phyloP scores from a whole-genome alignment of 2,329 filamentous ascomycete genomes.

The Fusarium caatingaense region DNA sequence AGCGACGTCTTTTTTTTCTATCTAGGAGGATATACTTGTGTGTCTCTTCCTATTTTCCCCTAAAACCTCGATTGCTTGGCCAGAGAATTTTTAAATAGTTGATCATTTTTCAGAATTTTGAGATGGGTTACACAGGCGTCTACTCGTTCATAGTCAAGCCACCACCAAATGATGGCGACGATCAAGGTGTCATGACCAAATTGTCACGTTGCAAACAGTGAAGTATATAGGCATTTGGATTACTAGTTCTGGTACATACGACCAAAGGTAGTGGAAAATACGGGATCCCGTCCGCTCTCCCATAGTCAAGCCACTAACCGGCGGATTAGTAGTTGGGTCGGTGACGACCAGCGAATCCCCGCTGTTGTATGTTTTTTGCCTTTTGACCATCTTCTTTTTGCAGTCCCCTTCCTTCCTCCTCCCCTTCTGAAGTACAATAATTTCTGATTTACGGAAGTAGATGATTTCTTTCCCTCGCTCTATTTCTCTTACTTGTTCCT shows the following conservation, averaged over 20 bases:
- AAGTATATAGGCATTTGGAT: no score
- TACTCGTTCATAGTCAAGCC: not conserved
- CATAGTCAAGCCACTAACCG: conserved; percentile 4
- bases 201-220: no score
- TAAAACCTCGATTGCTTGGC: no score
- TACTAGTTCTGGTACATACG: not conserved
- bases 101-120: no score
- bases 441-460: not conserved
- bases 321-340: not conserved
- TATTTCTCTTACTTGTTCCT: not conserved
- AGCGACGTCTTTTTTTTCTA: no score
- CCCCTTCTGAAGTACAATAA: no score
- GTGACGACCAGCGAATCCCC: not conserved
- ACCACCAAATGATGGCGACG: no score
- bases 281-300: conserved; percentile 13
- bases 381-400: rapidly evolving
- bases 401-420: rapidly evolving
- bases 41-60: no score
- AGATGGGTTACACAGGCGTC: not conserved
- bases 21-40: no score
- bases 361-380: not conserved
- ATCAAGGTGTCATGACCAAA: not conserved
- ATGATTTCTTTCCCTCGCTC: no score
- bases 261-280: not conserved
- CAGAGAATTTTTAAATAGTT: no score